Evolutionary conservation across 2,329 filamentous ascomycete species (phyloP).

Genomic region (Monosporascus ibericus): DNA sequence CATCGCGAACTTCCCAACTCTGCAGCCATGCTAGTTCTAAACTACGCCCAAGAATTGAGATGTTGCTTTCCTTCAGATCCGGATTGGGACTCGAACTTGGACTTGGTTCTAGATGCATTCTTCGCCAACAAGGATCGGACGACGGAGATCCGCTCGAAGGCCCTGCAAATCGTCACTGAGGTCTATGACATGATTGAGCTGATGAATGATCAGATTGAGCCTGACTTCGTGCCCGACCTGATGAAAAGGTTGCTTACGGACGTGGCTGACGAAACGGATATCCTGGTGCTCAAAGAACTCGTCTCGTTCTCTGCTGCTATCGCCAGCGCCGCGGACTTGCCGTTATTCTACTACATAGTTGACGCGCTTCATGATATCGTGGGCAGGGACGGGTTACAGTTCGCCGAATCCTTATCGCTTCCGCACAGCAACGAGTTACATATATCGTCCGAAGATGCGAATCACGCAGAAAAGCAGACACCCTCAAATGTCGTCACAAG

Average conservation of each 20-base stretch:
- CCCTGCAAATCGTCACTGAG: conserved; percentile 54
- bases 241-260: conserved; percentile 56
- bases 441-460: conserved; percentile 19
- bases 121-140: conserved; percentile 57
- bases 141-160: conserved; percentile 54
- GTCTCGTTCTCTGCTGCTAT: conserved; percentile 60
- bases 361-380: conserved; percentile 47
- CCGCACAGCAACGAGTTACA: conserved; percentile 16
- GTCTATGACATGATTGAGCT: conserved; percentile 54
- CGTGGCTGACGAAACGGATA: conserved; percentile 58
- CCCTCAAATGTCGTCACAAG: conserved; percentile 65
- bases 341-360: conserved; percentile 54
- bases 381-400: conserved; percentile 39
- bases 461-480: conserved; percentile 36
- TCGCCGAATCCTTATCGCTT: conserved; percentile 30
- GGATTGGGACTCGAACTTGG: conserved; percentile 60
- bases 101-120: conserved; percentile 55
- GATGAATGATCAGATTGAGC: conserved; percentile 52
- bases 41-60: conserved; percentile 62
- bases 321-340: conserved; percentile 51
- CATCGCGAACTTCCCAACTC: conserved; percentile 58
- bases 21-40: conserved; percentile 57
- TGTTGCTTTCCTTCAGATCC: conserved; percentile 67
- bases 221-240: conserved; percentile 51
- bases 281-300: conserved; percentile 57